Evolutionary conservation across 345 rosid species (phyloP).

Genomic region (Reutealis trisperma): DNA sequence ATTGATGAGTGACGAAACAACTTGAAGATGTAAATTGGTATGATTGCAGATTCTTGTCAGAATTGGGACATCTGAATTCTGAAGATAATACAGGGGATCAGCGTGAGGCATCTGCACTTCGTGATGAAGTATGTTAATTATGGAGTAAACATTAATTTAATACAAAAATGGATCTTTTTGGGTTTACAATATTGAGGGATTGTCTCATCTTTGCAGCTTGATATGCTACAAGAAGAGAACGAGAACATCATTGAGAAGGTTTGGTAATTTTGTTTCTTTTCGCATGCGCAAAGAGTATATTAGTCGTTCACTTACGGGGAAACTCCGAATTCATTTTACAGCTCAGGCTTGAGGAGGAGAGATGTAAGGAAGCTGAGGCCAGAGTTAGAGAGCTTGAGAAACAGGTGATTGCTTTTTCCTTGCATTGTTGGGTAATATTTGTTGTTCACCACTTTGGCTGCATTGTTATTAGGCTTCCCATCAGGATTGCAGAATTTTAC

Average conservation of each 20-base stretch:
- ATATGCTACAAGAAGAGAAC: slow-evolving; percentile 75
- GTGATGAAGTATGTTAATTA: slow-evolving; percentile 73
- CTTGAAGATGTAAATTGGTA: slow-evolving; percentile 5
- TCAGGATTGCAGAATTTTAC: neutral
- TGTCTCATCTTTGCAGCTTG: slow-evolving; percentile 55
- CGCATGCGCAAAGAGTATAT: neutral
- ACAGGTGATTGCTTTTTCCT: slow-evolving; percentile 19
- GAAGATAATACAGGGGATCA: slow-evolving; percentile 71
- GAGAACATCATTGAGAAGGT: slow-evolving; percentile 34
- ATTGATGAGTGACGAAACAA: neutral
- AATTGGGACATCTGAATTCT: slow-evolving; percentile 17
- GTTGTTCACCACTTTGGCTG: neutral
- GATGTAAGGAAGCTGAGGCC: slow-evolving; percentile 35
- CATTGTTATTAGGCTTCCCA: neutral
- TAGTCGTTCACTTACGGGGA: neutral
- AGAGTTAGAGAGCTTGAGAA: slow-evolving; percentile 36
- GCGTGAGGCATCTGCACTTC: slow-evolving; percentile 89
- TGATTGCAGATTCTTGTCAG: slow-evolving; percentile 29
- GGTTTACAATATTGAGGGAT: slow-evolving; percentile 3
- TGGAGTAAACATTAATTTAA: neutral
- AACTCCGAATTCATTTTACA: slow-evolving; percentile 14
- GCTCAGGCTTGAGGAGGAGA: slow-evolving; percentile 38
- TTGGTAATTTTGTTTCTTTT: neutral
- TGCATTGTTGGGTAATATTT: neutral
- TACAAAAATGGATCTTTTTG: slow-evolving; percentile 7